phyloP scores from a whole-genome alignment of 2,329 filamentous ascomycete species.

The Colletotrichum costaricense region DNA sequence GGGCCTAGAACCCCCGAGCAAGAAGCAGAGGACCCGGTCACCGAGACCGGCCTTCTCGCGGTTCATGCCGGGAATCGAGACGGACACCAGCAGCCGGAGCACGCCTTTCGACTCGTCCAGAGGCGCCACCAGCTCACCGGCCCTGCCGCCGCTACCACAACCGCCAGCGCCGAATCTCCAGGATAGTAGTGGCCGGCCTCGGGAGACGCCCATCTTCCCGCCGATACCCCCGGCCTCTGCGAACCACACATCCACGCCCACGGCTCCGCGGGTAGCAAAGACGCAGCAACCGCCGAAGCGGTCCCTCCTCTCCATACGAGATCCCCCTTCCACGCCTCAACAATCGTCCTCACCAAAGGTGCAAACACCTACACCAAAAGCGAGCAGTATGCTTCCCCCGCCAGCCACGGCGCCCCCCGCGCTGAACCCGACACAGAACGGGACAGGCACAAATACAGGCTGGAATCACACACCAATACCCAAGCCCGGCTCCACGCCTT shows the following conservation, averaged over 20 bases:
- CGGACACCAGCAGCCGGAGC: constrained; percentile 17
- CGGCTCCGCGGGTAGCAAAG: neutral
- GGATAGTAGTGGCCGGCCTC: too few species aligned
- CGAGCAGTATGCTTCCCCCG: neutral
- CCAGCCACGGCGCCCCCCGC: constrained; percentile 1
- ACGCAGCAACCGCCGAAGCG: neutral
- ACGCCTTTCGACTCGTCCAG: constrained; percentile 22
- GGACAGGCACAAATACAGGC: neutral
- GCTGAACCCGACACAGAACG: neutral
- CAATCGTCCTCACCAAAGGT: neutral
- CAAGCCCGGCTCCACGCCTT: constrained; percentile 20
- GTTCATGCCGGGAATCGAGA: constrained; percentile 1
- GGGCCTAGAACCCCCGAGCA: constrained; percentile 6
- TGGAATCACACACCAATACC: neutral
- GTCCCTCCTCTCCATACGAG: constrained; percentile 14
- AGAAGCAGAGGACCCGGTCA: constrained; percentile 25
- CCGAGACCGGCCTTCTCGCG: neutral
- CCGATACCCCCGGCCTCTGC: constrained; percentile 16
- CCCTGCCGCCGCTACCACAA: constrained; percentile 12
- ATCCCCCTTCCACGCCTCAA: neutral
- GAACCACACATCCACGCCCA: neutral
- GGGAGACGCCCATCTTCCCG: neutral
- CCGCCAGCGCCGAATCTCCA: neutral
- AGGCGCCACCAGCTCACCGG: constrained; percentile 21
- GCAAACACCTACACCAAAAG: neutral